Evolutionary conservation across 1,139 yeast species (phyloP).

Genomic region (Suhomyces guaymorum): DNA sequence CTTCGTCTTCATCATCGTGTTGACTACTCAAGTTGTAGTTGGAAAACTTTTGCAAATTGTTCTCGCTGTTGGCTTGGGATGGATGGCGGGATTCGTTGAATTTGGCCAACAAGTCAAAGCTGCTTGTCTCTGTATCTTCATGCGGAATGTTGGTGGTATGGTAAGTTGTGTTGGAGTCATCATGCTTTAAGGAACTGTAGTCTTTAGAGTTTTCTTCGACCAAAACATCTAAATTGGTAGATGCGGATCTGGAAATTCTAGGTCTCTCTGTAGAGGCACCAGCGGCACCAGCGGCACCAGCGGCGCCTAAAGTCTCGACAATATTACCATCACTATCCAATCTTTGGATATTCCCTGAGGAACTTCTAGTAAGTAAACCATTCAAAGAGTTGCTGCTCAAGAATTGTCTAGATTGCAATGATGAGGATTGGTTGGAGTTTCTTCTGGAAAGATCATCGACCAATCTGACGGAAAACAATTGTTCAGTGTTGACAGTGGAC

Average conservation of each 20-base stretch:
- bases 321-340: slow-evolving; percentile 59
- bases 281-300: slow-evolving; percentile 6
- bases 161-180: slow-evolving; percentile 6
- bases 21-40: slow-evolving; percentile 12
- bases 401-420: slow-evolving; percentile 27
- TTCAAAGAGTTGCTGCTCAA: slow-evolving; percentile 34
- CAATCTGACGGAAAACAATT: slow-evolving; percentile 74
- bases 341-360: slow-evolving; percentile 50
- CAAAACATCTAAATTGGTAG: slow-evolving; percentile 33
- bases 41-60: slow-evolving; percentile 13
- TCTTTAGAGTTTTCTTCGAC: slow-evolving; percentile 35
- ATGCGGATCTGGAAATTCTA: slow-evolving; percentile 27
- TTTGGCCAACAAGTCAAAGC: slow-evolving; percentile 28
- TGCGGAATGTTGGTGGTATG: slow-evolving; percentile 10
- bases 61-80: slow-evolving; percentile 23
- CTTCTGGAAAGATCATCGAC: slow-evolving; percentile 54
- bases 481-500: slow-evolving; percentile 86
- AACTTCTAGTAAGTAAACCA: slow-evolving; percentile 33
- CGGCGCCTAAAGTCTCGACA: slow-evolving; percentile 22
- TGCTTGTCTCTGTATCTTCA: slow-evolving; percentile 21
- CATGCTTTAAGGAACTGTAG: slow-evolving; percentile 11
- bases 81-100: slow-evolving; percentile 22
- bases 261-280: slow-evolving; percentile 14
- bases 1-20: slow-evolving; percentile 18
- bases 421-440: slow-evolving; percentile 33